Percentiles rank a stretch among this genome's conserved stretches.
phyloP scores from a whole-genome alignment of 768 basidiomycete species.

The Mycena haematopus region DNA sequence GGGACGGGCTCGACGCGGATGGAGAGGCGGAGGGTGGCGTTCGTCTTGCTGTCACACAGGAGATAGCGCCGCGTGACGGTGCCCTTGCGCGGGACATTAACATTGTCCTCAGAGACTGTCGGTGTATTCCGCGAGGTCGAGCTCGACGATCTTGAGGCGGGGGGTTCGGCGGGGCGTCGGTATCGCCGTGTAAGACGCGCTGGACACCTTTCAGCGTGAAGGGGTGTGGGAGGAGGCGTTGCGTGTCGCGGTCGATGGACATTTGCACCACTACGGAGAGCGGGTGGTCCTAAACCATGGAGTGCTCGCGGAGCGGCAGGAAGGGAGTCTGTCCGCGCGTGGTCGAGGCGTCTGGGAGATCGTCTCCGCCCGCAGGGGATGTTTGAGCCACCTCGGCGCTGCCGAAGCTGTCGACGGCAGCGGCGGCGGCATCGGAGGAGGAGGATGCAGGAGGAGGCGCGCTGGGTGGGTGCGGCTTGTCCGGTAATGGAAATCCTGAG shows the following conservation, averaged over 20 bases:
- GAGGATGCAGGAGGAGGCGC: too few relatives aligned
- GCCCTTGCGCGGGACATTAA: slow-evolving; percentile 41
- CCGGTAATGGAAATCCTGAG: too few relatives aligned
- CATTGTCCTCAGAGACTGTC: slow-evolving; percentile 30
- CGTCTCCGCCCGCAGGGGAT: too few relatives aligned
- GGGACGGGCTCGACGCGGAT: slow-evolving; percentile 52
- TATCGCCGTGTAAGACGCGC: slow-evolving; percentile 61
- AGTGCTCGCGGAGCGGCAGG: slow-evolving; percentile 66
- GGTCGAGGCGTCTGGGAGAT: background rate
- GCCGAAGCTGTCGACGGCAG: slow-evolving; percentile 20
- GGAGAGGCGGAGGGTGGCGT: slow-evolving; percentile 76
- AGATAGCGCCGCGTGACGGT: slow-evolving; percentile 69
- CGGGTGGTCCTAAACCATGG: slow-evolving; percentile 64
- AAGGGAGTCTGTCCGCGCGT: slow-evolving; percentile 69
- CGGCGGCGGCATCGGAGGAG: too few relatives aligned
- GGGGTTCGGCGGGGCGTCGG: slow-evolving; percentile 60
- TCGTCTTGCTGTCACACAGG: slow-evolving; percentile 76
- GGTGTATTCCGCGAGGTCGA: slow-evolving; percentile 81
- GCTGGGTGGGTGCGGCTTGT: too few relatives aligned
- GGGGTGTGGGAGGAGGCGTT: slow-evolving; percentile 59
- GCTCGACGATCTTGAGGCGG: slow-evolving; percentile 66
- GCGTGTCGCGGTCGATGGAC: slow-evolving; percentile 60
- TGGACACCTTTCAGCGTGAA: slow-evolving; percentile 73
- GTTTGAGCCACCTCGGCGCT: slow-evolving; percentile 3
- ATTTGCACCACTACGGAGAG: slow-evolving; percentile 64